Evolutionary conservation across 768 basidiomycete species (phyloP).

Genomic region (Suillus sp.): DNA sequence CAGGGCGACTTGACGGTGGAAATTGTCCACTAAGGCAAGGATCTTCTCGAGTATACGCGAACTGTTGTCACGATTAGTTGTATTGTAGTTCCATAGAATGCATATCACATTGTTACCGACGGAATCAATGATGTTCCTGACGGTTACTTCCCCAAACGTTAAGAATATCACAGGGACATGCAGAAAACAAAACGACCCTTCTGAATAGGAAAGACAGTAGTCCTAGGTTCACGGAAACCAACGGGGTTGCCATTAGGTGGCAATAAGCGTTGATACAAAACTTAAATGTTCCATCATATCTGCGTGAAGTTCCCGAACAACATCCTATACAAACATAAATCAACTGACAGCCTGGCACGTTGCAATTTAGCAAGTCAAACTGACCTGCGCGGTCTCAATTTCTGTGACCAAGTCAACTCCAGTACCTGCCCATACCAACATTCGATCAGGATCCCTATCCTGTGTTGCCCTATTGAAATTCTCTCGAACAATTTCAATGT

Average conservation of each 20-base stretch:
- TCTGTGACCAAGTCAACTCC: conserved; percentile 60
- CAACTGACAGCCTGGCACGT: not conserved
- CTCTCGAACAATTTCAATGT: conserved; percentile 42
- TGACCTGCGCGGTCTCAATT: conserved; percentile 42
- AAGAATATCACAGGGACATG: conserved; percentile 1
- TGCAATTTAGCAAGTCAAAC: conserved; percentile 19
- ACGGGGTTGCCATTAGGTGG: conserved; percentile 18
- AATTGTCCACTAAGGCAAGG: conserved; percentile 63
- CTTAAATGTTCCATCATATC: conserved; percentile 45
- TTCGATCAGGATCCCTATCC: conserved; percentile 48
- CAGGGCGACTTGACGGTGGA: conserved; percentile 92
- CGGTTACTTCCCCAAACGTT: not conserved
- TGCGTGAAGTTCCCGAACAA: conserved; percentile 53
- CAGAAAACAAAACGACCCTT: not conserved
- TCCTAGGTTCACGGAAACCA: conserved; percentile 1
- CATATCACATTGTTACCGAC: conserved; percentile 12
- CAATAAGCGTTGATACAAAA: conserved; percentile 27
- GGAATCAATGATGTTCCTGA: conserved; percentile 6
- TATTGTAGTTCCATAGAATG: conserved; percentile 19
- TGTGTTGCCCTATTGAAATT: conserved; percentile 49
- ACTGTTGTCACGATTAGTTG: conserved; percentile 24
- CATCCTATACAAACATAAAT: conserved; percentile 42
- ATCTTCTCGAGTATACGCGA: conserved; percentile 12
- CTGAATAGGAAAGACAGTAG: conserved; percentile 4
- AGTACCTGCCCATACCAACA: conserved; percentile 70